Base-by-base conservation (phyloP, 164 flowering plant genomes). In the Brasenia schreberi region DNA sequence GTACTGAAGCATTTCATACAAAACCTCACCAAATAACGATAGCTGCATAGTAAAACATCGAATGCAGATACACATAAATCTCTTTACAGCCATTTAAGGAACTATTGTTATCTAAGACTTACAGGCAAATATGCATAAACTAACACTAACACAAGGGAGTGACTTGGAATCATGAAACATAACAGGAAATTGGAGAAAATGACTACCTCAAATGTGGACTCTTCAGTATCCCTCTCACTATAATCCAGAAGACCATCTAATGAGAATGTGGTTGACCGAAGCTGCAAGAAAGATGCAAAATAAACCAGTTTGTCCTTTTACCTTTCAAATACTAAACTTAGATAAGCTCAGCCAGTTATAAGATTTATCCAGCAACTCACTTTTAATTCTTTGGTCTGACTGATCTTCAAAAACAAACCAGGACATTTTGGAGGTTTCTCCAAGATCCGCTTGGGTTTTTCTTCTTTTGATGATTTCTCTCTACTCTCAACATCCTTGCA, bases 171-270 rank as follows among this genome's bases (percentile, higher is more conserved):
- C 17, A n/a, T n/a, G 19, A 11, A 60, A 60, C 11, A 60, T 11
- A 5, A 60, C 7, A 17, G 27, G 6, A 60, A 3, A 17, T 7
- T 60, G 27, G 19, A 60, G 63, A 19, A 11, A 18, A n/a, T 6
- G 16, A 71, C 74, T 49, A 92, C 99, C 98, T 92, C 99, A 81
- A 95, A 90, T 39, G 86, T 82, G 58, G 97, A 85, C 73, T 95
- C 99, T 43, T 95, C 97, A 67, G 85, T 70, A 76, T 95, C 97
- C 69, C 85, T 90, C 76, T 88, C 97, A 61, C 76, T 82, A 66
- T 95, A 95, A 64, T 84, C 96, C 84, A 92, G 72, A n/a, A 95
- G 92, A n/a, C 96, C 84, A 70, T 92, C 99, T 73, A 95, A 72
- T 9, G 99, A 90, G 66, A 95, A 88, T 43, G 97, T 82, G 62